Base-by-base conservation (phyloP, 1,284 basidiomycete species). In the Afroboletus lepidellus region DNA sequence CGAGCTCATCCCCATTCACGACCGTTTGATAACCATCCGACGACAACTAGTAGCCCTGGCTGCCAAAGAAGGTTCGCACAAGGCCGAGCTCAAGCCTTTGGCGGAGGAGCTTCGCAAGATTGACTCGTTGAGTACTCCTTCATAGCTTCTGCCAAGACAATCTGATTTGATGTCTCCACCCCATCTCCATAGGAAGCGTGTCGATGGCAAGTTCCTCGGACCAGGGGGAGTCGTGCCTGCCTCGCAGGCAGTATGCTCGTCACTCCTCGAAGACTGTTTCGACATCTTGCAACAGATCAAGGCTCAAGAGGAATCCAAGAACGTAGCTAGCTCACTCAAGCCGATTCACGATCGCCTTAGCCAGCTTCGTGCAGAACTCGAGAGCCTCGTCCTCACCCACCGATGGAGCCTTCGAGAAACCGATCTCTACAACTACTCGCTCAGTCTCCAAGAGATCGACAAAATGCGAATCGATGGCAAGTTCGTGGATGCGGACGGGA, bases 401-500 rank as follows among this genome's bases (percentile, higher is more conserved):
- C 86, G 97, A 41, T 99, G 97, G 97, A 97, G 90, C 53, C 74
- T 99, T 53, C 81, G 95, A 39, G 97, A 99, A 77, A 99, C 96
- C 0, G 96, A 98, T 64, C 74, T 96, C 21, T 96, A 89, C 81
- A 94, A 92, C 72, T 99, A 97, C 71, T 92, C 93, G 36, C 77
- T 96, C 47, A 92, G 92, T 66, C 75, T 99, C 59, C 91, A 96
- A 65, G 95, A 99, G 70, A 95, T 99, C 49, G 96, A 99, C 73
- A 88, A 91, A 69, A 92, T 98, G 91, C 79, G 96, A 21, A 85
- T 98, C 8, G 93, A 98, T 59, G 96, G 96, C 57, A 97, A 97
- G 73, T 99, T 98, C 68, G 87, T 98, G 24, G 95, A 99, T 66
- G 81, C 89, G 0, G 93, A 98, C 48, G 97, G 95, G 5, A 90